Evolutionary conservation across 225 moss, liverwort and hornwort genomes (phyloP).

Genomic region (Anthoceros angustus): DNA sequence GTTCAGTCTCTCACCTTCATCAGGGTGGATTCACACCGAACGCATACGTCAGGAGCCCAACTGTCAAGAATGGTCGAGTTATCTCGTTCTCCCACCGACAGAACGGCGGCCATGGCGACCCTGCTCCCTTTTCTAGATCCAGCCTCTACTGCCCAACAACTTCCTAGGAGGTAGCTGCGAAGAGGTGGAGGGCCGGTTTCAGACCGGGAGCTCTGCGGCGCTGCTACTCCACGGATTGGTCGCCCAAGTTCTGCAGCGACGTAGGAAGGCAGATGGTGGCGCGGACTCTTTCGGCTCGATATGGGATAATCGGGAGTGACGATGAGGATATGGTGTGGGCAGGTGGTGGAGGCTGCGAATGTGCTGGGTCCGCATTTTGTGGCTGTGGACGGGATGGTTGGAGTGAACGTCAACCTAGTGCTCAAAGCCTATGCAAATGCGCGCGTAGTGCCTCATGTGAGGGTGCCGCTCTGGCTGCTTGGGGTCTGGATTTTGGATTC

Average conservation of each 20-base stretch:
- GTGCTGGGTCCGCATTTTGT: constrained; percentile 59
- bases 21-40: no score
- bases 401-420: constrained; percentile 61
- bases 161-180: no score
- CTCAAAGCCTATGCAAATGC: constrained; percentile 65
- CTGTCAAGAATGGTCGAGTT: no score
- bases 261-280: not conserved
- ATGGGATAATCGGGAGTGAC: not conserved
- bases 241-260: not conserved
- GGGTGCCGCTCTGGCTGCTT: not conserved
- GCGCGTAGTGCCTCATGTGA: constrained; percentile 73
- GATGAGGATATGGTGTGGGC: not conserved
- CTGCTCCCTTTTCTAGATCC: no score
- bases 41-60: no score
- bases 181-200: no score
- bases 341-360: constrained; percentile 68
- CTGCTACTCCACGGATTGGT: not conserved
- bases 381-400: constrained; percentile 70
- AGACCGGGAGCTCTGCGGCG: not conserved
- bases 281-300: not conserved
- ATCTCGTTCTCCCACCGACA: no score
- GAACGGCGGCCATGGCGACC: no score
- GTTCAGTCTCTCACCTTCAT: no score
- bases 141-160: no score
- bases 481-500: not conserved